Base-by-base conservation (phyloP, 83 land plant genomes). In the Picea abies region DNA sequence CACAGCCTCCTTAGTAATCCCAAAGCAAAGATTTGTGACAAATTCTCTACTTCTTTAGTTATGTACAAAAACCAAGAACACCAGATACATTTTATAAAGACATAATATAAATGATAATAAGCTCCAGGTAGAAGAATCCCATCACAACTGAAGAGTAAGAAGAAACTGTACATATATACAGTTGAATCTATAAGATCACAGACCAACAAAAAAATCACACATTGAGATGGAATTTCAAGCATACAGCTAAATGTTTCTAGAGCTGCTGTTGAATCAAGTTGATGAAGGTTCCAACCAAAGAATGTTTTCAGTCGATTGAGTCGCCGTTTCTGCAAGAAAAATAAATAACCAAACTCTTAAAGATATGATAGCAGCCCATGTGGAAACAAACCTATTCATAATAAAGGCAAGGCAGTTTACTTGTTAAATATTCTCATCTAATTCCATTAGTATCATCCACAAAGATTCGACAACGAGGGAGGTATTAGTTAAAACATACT, bases 251-350 rank as follows among this genome's bases (percentile, higher is more conserved):
- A 52, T 52, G 63, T 78, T 60, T 78, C 80, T 26, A 92, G 83
- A 56, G 86, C 88, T 77, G 85, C 85, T 69, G 95, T 92, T 63
- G 87, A 84, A 85, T 93, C 90, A 69, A 90, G 69, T 47, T 80
- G 80, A 64, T 90, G 88, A n/a, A 90, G 82, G 60, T 89, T 41
- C 93, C 93, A 90, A 11, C 91, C 91, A 81, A 84, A 91, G 77
- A 86, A 81, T 22, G 82, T 78, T 69, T 78, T 87, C 70, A 93
- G 83, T 22, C 87, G 86, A 76, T 87, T 84, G 16, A 93, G 79
- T 79, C 93, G 87, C 79, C 95, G 86, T 70, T 81, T 93, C 95
- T 93, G 93, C 29, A 76, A 26, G 26, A 32, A 23, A 39, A 83
- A 25, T 37, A 20, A 71, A 71, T 6, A 15, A 22, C 9, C 56